Evolutionary conservation across 495 filamentous ascomycete genomes (phyloP).

Genomic region (Tuber umbilicatum): DNA sequence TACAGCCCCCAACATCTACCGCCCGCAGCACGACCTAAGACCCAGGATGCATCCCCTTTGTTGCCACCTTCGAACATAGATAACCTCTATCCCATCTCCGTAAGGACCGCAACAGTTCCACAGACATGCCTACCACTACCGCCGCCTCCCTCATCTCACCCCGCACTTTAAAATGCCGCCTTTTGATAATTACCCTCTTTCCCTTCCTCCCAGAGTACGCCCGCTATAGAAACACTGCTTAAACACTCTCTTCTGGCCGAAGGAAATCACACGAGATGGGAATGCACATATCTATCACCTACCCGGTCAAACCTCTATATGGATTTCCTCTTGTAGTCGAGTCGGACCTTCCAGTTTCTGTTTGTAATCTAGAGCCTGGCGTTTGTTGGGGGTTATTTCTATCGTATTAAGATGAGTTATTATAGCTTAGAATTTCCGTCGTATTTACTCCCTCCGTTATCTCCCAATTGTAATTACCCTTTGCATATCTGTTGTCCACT

Average conservation of each 20-base stretch:
- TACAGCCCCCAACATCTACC: neutral
- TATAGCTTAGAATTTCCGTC: neutral
- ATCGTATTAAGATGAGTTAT: neutral
- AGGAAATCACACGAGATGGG: neutral
- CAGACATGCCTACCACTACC: neutral
- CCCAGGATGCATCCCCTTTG: neutral
- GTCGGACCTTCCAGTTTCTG: neutral
- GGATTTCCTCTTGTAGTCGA: neutral
- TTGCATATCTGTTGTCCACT: neutral
- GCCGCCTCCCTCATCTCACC: neutral
- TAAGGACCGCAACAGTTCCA: neutral
- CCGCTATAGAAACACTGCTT: too few species aligned
- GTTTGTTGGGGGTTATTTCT: neutral
- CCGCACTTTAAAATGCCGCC: neutral
- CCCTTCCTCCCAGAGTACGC: neutral
- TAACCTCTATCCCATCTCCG: neutral
- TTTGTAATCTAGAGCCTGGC: neutral
- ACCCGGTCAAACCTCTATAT: neutral
- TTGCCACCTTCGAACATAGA: neutral
- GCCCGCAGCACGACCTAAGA: neutral
- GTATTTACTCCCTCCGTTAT: neutral
- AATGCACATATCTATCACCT: neutral
- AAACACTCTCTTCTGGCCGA: neutral
- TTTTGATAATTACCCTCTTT: too few species aligned
- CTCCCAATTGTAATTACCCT: neutral